Conservation (phyloP, 495 filamentous ascomycete species). For the Poronia punctata region DNA sequence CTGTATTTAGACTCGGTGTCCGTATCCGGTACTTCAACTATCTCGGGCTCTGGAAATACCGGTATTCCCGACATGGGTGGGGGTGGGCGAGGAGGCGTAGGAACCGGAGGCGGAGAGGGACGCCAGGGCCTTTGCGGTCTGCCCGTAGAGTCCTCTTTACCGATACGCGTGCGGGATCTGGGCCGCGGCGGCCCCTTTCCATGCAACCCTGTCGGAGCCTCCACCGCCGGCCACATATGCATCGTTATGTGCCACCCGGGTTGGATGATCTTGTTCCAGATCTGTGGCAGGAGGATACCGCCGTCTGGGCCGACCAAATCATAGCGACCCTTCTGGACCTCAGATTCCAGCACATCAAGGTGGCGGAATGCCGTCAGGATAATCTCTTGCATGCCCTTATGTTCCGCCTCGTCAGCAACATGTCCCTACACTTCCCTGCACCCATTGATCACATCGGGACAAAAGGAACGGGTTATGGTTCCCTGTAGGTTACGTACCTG, state of each 20-base stretch:
- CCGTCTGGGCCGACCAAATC: constrained; percentile 40
- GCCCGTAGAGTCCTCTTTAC: no score
- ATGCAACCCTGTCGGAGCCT: no score
- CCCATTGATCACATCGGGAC: neutral
- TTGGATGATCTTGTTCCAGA: constrained; percentile 41
- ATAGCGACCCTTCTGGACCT: constrained; percentile 38
- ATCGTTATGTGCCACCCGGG: constrained; percentile 68
- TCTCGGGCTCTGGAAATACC: neutral
- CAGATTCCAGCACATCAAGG: constrained; percentile 35
- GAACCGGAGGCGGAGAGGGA: neutral
- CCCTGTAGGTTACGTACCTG: no score
- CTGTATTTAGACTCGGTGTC: constrained; percentile 1
- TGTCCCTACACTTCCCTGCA: neutral
- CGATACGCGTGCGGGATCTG: no score
- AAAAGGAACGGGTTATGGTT: no score
- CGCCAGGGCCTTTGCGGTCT: no score
- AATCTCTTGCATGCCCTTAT: constrained; percentile 49
- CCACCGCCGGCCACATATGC: constrained; percentile 84
- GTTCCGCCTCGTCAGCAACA: constrained; percentile 3
- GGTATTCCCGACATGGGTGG: no score
- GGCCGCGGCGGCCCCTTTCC: no score
- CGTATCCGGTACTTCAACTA: neutral
- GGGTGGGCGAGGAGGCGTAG: neutral
- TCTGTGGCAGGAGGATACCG: constrained; percentile 39
- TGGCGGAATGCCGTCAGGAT: constrained; percentile 38